phyloP scores from a whole-genome alignment of 1,139 yeast genomes.

The Nakaseomyces glabratus region DNA sequence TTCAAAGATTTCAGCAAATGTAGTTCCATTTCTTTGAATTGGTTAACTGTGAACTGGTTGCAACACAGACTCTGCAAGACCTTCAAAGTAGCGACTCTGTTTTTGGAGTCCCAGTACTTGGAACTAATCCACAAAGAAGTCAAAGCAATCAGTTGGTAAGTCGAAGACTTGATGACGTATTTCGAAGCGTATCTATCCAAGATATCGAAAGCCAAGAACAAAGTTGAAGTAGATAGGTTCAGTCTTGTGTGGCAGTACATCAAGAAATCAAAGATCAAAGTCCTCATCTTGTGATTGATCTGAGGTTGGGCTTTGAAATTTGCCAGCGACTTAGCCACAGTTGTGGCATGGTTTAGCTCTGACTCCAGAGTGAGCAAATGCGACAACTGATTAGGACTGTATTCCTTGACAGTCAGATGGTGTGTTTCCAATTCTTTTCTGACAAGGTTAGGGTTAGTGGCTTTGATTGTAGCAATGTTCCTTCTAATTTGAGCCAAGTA shows the following conservation, averaged over 20 bases:
- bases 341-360: conserved; percentile 5
- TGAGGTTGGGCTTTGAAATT: conserved; percentile 19
- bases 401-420: conserved; percentile 16
- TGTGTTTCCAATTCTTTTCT: conserved; percentile 14
- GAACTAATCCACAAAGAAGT: conserved; percentile 69
- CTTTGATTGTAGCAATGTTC: conserved; percentile 12
- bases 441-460: conserved; percentile 13
- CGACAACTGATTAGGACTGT: conserved; percentile 12
- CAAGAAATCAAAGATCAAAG: conserved; percentile 61
- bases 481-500: conserved; percentile 16
- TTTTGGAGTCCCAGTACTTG: conserved; percentile 61
- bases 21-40: conserved; percentile 61
- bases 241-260: conserved; percentile 77
- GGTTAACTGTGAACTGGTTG: conserved; percentile 48
- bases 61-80: conserved; percentile 45
- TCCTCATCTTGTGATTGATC: conserved; percentile 21
- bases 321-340: conserved; percentile 9
- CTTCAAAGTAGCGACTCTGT: conserved; percentile 51
- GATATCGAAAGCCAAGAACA: conserved; percentile 72
- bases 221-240: conserved; percentile 66
- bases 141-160: conserved; percentile 57
- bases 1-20: conserved; percentile 42
- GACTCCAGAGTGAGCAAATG: conserved; percentile 10
- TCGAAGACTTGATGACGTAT: conserved; percentile 64
- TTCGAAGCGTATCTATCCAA: conserved; percentile 86